These are phyloP conservation scores for Moricandia arvensis DNA, from an alignment of 345 rosid genomes.

Conservation along the genomic window DNA sequence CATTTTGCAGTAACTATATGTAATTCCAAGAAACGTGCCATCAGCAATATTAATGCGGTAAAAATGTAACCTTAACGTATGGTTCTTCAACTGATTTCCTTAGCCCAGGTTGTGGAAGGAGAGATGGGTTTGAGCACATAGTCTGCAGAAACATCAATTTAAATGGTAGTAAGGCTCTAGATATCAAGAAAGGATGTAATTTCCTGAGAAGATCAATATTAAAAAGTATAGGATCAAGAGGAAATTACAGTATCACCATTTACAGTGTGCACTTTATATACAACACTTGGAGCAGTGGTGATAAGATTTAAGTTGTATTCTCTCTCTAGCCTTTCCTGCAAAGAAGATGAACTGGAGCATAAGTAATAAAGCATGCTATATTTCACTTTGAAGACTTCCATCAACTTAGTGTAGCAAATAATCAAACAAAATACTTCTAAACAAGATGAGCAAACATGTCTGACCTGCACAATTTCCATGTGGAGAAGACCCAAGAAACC, in stretches of 20 bases:
- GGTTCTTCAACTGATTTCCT: constrained; percentile 94
- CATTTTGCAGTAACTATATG: constrained; percentile 23
- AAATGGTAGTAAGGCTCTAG: constrained; percentile 29
- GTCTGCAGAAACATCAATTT: constrained; percentile 52
- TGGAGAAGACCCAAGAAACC: constrained; percentile 99
- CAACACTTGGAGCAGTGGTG: constrained; percentile 99
- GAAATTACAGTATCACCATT: constrained; percentile 78
- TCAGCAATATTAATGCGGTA: background rate
- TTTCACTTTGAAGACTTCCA: background rate
- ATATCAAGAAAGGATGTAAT: constrained; percentile 6
- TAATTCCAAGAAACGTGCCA: background rate
- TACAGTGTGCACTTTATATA: constrained; percentile 78
- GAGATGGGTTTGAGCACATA: constrained; percentile 94
- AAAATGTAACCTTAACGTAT: constrained; percentile 68
- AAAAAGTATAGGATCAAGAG: constrained; percentile 35
- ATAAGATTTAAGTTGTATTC: constrained; percentile 95
- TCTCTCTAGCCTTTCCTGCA: constrained; percentile 98
- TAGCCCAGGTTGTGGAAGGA: constrained; percentile 94
- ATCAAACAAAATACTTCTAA: background rate
- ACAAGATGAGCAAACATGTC: constrained; percentile 23
- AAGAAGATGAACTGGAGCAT: constrained; percentile 20
- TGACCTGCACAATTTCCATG: constrained; percentile 99
- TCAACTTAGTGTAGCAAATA: constrained; percentile 3
- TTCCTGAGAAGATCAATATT: constrained; percentile 22
- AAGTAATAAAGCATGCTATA: constrained; percentile 2